A percentile compares a stretch with the other conserved stretches of the same genome.
Conservation (phyloP, 1,284 basidiomycete genomes). For the Coniophora puteana region DNA sequence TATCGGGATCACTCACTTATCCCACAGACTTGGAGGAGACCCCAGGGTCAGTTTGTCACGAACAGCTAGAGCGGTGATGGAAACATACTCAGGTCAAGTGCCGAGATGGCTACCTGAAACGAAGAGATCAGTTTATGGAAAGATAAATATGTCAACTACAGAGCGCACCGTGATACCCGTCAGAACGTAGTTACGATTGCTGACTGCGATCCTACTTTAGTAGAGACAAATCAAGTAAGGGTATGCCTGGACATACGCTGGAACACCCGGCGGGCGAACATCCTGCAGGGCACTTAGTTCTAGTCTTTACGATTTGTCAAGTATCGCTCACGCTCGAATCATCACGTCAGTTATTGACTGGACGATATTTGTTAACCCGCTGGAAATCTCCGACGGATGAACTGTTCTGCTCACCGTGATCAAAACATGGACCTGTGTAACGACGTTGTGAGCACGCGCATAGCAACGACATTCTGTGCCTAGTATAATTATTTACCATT, state of each 20-base stretch:
- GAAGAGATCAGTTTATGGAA: slow-evolving; percentile 4
- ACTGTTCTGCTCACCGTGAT: slow-evolving; percentile 36
- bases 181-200: slow-evolving; percentile 33
- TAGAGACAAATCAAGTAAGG: background rate
- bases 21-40: slow-evolving; percentile 29
- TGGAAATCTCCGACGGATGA: background rate
- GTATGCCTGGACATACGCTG: slow-evolving; percentile 28
- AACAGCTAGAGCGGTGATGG: background rate
- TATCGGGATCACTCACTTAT: slow-evolving; percentile 27
- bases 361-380: background rate
- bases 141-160: slow-evolving; percentile 22
- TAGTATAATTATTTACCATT: slow-evolving; percentile 29
- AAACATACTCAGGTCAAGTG: slow-evolving; percentile 38
- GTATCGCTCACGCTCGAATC: slow-evolving; percentile 30
- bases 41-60: slow-evolving; percentile 3
- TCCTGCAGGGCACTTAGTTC: slow-evolving; percentile 13
- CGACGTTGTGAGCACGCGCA: background rate
- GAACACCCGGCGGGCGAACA: slow-evolving; percentile 41
- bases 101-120: slow-evolving; percentile 35
- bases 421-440: slow-evolving; percentile 38
- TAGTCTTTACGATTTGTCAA: background rate
- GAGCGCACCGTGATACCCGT: slow-evolving; percentile 35
- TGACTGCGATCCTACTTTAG: slow-evolving; percentile 30
- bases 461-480: background rate
- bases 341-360: slow-evolving; percentile 43